Evolutionary conservation across 148 eudicot species (phyloP).

Genomic region (Rhododendron mucronatum): DNA sequence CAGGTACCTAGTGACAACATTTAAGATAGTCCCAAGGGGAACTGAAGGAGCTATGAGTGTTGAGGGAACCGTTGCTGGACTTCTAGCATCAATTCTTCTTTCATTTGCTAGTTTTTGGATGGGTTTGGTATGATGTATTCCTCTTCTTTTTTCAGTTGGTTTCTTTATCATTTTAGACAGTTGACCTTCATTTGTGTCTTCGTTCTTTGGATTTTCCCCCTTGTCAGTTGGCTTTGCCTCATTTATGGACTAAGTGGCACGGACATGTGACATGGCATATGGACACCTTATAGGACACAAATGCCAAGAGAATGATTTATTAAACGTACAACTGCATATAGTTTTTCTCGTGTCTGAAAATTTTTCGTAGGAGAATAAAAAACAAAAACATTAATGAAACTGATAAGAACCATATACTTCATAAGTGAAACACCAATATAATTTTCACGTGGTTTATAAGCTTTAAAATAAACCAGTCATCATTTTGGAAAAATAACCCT

Average conservation of each 20-base stretch:
- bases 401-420: background rate
- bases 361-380: background rate
- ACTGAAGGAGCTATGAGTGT: slow-evolving; percentile 95
- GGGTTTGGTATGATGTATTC: slow-evolving; percentile 49
- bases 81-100: slow-evolving; percentile 73
- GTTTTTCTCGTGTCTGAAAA: background rate
- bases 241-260: background rate
- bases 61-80: slow-evolving; percentile 89
- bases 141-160: background rate
- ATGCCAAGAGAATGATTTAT: background rate
- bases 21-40: slow-evolving; percentile 88
- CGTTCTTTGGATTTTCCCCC: background rate
- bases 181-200: background rate
- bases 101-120: slow-evolving; percentile 56
- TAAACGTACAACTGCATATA: background rate
- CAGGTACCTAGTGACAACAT: slow-evolving; percentile 86
- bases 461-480: background rate
- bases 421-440: background rate
- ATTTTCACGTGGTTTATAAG: background rate
- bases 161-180: background rate
- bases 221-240: background rate
- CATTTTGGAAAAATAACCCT: background rate
- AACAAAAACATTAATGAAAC: background rate
- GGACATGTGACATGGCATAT: background rate
- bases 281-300: background rate